Base-by-base conservation (phyloP, 202 grass and related monocot genomes). In the Saccharum hybrid region DNA sequence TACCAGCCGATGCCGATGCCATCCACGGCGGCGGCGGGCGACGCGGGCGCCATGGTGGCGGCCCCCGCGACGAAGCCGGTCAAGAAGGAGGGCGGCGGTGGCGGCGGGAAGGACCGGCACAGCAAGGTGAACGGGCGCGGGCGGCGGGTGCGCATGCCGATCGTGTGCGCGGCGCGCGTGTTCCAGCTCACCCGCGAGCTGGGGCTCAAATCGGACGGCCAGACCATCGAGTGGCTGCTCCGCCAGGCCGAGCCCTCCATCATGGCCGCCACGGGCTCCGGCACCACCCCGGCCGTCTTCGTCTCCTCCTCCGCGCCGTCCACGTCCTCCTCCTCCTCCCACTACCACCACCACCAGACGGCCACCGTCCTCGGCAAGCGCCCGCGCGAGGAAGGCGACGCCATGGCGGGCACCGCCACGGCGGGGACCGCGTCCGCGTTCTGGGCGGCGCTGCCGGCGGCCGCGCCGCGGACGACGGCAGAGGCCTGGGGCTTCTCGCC, bases 71-170 rank as follows among this genome's bases (percentile, higher is more conserved):
- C 65, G 48, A 39, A 67, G 36, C 21, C 56, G 56, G 74, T 22
- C 54, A 87, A 84, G 85, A 83, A 83, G 81, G 81, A 65, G 64
- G 36, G 22, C 33, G 34, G 60, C 38, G 65, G 82, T 56, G 63
- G 76, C n/a, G 3, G 31, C 26, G 26, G 26, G 26, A 99, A 99
- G 89, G 96, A 99, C 88, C 86, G 93, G 67, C 96, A 99, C 91
- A 99, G 91, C 88, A 99, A 99, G 86, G 96, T 99, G 66, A 94
- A 99, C 74, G 96, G 96, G 12, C 86, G 96, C 12, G 96, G 96
- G 7, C 88, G 93, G n/a, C 89, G 96, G 51, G 94, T 99, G 85
- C 96, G 96, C 43, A 99, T 99, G 96, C 96, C 96, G 66, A 94
- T 94, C 66, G 88, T 99, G 76, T 99, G 96, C 60, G 96, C 96